Evolutionary conservation across 768 basidiomycete species (phyloP).

Genomic region (Rhodotorula babjevae): DNA sequence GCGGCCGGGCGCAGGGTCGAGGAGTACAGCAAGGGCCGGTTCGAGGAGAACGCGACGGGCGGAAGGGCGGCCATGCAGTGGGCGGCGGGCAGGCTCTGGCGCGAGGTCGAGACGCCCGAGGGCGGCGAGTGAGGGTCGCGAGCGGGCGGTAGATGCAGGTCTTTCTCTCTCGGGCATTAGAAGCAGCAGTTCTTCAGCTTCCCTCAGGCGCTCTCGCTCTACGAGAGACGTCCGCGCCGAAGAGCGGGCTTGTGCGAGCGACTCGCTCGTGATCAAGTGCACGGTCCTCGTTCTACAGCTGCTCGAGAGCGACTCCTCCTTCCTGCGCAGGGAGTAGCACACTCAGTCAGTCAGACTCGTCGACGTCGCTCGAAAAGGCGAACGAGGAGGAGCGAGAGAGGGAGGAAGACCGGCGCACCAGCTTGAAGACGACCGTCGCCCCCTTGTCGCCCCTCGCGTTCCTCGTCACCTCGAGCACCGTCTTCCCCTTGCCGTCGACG

Average conservation of each 20-base stretch:
- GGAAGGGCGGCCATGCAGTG: constrained; percentile 33
- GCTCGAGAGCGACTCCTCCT: neutral
- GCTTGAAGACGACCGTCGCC: neutral
- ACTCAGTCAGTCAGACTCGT: too few relatives aligned
- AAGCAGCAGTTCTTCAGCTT: too few relatives aligned
- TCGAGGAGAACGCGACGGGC: constrained; percentile 31
- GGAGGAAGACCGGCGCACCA: neutral
- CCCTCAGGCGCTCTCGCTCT: too few relatives aligned
- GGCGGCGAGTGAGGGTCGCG: neutral
- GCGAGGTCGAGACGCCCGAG: neutral
- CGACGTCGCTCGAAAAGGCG: too few relatives aligned
- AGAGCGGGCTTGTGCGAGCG: too few relatives aligned
- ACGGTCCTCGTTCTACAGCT: neutral
- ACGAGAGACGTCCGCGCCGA: too few relatives aligned
- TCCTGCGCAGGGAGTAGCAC: neutral
- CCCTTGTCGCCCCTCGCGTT: constrained; percentile 1
- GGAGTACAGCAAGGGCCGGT: constrained; percentile 25
- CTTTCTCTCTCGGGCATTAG: too few relatives aligned
- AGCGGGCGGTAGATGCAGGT: too few relatives aligned
- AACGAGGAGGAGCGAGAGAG: neutral
- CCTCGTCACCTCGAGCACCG: constrained; percentile 7
- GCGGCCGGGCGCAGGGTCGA: constrained; percentile 29
- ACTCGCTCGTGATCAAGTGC: neutral
- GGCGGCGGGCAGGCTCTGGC: constrained; percentile 26
- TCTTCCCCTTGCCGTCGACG: neutral